These are phyloP conservation scores for Biscutella auriculata DNA, from an alignment of 441 rosid species.

Conservation along the genomic window DNA sequence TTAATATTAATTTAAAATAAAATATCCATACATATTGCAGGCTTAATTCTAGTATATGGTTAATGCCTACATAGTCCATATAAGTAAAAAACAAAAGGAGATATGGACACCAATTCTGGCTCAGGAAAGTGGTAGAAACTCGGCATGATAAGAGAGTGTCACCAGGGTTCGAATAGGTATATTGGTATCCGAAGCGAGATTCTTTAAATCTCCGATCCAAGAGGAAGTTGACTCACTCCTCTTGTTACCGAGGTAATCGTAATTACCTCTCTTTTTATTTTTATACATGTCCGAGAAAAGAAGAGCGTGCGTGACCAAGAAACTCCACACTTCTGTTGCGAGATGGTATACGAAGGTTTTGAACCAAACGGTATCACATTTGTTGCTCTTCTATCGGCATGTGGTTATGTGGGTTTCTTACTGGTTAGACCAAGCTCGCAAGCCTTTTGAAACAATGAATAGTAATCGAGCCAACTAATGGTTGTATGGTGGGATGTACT, in stretches of 20 bases:
- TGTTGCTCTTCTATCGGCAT: constrained; percentile 31
- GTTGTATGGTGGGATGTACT: constrained; percentile 49
- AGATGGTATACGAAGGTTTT: constrained; percentile 35
- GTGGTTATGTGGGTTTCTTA: constrained; percentile 33
- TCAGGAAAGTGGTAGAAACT: background rate
- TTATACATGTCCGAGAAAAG: no score
- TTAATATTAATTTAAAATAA: no score
- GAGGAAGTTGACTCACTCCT: no score
- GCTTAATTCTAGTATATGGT: no score
- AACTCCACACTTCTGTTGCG: no score
- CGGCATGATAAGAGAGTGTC: background rate
- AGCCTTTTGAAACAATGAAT: constrained; percentile 29
- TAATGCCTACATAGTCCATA: no score
- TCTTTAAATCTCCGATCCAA: no score
- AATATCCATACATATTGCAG: no score
- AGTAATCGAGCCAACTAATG: constrained; percentile 28
- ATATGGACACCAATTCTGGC: background rate
- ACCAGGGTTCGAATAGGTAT: background rate
- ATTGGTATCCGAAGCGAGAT: background rate
- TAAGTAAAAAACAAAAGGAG: background rate
- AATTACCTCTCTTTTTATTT: no score
- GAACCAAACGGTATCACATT: constrained; percentile 31
- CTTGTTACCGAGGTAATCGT: no score
- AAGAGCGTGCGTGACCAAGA: no score
- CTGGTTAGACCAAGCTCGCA: constrained; percentile 30